These are phyloP conservation scores for Collybia nuda DNA, from an alignment of 768 basidiomycete genomes.

Conservation along the genomic window DNA sequence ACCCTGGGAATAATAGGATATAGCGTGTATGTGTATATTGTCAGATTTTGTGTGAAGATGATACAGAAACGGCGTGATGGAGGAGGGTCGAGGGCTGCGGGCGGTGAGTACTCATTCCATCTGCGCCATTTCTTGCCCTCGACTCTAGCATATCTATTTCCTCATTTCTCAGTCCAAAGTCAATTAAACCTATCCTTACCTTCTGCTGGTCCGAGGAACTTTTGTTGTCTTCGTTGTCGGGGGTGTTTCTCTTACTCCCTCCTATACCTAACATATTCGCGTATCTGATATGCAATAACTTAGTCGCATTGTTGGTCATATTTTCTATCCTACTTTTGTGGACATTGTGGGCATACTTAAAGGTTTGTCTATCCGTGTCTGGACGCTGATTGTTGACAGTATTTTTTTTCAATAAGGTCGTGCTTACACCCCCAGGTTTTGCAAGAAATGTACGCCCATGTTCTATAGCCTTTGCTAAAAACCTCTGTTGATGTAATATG, in stretches of 20 bases:
- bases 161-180: neutral
- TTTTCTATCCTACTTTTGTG: slow-evolving; percentile 67
- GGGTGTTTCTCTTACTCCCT: neutral
- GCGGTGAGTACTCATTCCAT: slow-evolving; percentile 54
- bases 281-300: slow-evolving; percentile 7
- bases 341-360: slow-evolving; percentile 77
- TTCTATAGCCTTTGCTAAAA: neutral
- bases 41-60: slow-evolving; percentile 68
- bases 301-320: slow-evolving; percentile 67
- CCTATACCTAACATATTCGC: no score
- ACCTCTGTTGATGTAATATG: no score
- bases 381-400: slow-evolving; percentile 1
- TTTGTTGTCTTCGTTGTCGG: neutral
- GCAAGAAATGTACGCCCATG: slow-evolving; percentile 59
- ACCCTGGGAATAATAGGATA: slow-evolving; percentile 65
- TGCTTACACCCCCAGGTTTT: slow-evolving; percentile 67
- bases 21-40: slow-evolving; percentile 77
- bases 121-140: no score
- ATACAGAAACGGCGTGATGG: slow-evolving; percentile 45
- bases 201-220: neutral
- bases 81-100: slow-evolving; percentile 49
- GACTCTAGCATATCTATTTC: neutral
- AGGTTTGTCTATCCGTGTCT: slow-evolving; percentile 42
- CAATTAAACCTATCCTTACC: neutral
- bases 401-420: slow-evolving; percentile 42